Conservation (phyloP, 805 yeast species). For the Lipomyces yamadae region DNA sequence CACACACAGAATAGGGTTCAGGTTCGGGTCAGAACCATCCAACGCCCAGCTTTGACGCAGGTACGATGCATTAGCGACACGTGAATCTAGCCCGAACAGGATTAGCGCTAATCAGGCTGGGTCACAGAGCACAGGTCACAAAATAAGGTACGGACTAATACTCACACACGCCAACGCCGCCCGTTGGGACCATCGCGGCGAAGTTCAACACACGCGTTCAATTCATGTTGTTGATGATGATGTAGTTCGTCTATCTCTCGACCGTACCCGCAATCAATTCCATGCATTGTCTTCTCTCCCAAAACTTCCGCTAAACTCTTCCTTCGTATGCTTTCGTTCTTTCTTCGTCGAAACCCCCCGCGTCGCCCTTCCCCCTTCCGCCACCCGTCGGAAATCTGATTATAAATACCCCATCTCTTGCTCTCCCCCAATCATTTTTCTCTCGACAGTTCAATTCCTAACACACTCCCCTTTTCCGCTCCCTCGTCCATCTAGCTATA, state of each 20-base stretch:
- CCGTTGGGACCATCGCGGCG: neutral
- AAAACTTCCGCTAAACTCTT: too few species aligned
- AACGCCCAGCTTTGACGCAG: neutral
- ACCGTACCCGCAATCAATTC: neutral
- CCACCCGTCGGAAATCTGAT: neutral
- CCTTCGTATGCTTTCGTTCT: neutral
- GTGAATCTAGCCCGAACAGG: neutral
- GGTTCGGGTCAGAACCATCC: neutral
- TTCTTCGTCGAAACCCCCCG: neutral
- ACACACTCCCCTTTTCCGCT: neutral
- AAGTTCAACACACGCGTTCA: too few species aligned
- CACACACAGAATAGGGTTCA: neutral
- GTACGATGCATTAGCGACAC: conserved; percentile 6
- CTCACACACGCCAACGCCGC: neutral
- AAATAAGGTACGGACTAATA: neutral
- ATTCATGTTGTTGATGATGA: too few species aligned
- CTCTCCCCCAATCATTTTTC: neutral
- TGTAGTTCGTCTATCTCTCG: neutral
- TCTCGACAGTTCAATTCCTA: neutral
- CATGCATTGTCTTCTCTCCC: too few species aligned
- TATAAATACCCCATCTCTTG: conserved; percentile 5
- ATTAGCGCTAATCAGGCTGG: neutral
- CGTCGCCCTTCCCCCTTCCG: neutral
- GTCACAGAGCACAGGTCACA: neutral
- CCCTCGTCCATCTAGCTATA: neutral